These are phyloP conservation scores for Zea mays DNA, from an alignment of 176 grass and related monocot species.

Conservation along the genomic window DNA sequence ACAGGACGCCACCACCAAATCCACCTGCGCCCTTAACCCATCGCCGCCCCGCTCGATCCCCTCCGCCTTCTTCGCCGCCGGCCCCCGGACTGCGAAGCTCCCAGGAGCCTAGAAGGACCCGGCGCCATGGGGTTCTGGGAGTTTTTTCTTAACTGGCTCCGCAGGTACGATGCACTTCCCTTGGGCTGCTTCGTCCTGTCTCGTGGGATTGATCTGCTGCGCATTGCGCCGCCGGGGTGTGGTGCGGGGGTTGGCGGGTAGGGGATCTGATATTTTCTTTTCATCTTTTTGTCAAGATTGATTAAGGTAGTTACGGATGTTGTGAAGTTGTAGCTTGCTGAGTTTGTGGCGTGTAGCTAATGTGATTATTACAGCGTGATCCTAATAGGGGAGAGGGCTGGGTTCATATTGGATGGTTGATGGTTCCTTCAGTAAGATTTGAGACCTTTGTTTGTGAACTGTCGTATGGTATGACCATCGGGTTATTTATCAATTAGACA, in stretches of 20 bases:
- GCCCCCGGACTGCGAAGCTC: not conserved
- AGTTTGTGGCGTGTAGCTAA: not conserved
- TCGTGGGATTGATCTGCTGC: not conserved
- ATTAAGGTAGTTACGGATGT: not conserved
- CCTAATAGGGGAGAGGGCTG: not conserved
- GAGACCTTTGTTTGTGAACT: too few species aligned
- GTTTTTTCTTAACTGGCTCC: conserved; percentile 97
- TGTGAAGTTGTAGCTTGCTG: not conserved
- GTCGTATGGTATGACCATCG: too few species aligned
- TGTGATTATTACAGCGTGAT: not conserved
- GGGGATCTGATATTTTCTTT: conserved; percentile 35
- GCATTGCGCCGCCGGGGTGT: conserved; percentile 32
- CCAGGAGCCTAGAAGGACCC: not conserved
- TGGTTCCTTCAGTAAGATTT: not conserved
- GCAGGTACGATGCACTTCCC: conserved; percentile 49
- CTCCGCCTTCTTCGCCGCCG: not conserved
- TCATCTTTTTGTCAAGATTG: not conserved
- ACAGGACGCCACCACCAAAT: conserved; percentile 26
- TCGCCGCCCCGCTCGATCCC: not conserved
- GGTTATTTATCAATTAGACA: too few species aligned
- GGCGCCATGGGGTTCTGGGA: conserved; percentile 86
- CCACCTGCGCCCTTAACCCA: conserved; percentile 12
- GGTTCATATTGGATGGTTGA: not conserved
- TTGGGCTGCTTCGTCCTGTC: not conserved
- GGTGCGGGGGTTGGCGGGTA: not conserved